phyloP scores from a whole-genome alignment of 2,329 filamentous ascomycete species.

The Cladosporium cucumerinum region DNA sequence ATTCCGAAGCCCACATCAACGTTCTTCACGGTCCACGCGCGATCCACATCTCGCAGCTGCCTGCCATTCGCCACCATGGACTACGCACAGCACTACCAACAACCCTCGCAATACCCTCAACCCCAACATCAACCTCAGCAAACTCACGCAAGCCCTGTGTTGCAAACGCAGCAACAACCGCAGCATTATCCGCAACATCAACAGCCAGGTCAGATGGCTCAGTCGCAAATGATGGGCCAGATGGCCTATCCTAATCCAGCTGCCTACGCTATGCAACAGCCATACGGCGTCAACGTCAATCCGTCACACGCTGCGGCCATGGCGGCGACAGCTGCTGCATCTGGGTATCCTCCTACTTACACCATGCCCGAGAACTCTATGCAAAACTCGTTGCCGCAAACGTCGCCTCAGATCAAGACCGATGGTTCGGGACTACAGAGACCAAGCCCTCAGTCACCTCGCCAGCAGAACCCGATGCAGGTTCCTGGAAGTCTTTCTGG shows the following conservation, averaged over 20 bases:
- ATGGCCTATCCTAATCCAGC: constrained; percentile 79
- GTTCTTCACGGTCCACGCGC: constrained; percentile 13
- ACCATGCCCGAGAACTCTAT: constrained; percentile 66
- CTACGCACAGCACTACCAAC: constrained; percentile 47
- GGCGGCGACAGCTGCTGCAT: constrained; percentile 84
- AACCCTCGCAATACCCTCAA: constrained; percentile 39
- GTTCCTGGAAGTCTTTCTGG: constrained; percentile 43
- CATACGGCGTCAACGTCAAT: constrained; percentile 65
- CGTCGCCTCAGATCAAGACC: constrained; percentile 71
- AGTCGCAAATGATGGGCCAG: constrained; percentile 60
- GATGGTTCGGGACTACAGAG: constrained; percentile 48
- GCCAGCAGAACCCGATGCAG: constrained; percentile 61
- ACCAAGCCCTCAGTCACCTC: constrained; percentile 72
- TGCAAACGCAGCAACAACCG: constrained; percentile 64
- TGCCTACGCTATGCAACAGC: constrained; percentile 63
- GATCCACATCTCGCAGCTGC: constrained; percentile 7
- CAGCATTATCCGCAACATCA: constrained; percentile 57
- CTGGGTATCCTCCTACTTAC: constrained; percentile 68
- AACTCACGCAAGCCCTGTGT: constrained; percentile 65
- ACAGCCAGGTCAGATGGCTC: constrained; percentile 57
- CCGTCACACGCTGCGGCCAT: constrained; percentile 87
- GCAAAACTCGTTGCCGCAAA: constrained; percentile 60
- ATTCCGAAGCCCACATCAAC: constrained; percentile 9
- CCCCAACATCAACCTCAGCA: constrained; percentile 41
- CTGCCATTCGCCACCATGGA: constrained; percentile 40